Percentiles rank a stretch among this genome's conserved stretches.
Evolutionary conservation across 2,329 filamentous ascomycete species (phyloP).

Genomic region (Pezicula carpinea): DNA sequence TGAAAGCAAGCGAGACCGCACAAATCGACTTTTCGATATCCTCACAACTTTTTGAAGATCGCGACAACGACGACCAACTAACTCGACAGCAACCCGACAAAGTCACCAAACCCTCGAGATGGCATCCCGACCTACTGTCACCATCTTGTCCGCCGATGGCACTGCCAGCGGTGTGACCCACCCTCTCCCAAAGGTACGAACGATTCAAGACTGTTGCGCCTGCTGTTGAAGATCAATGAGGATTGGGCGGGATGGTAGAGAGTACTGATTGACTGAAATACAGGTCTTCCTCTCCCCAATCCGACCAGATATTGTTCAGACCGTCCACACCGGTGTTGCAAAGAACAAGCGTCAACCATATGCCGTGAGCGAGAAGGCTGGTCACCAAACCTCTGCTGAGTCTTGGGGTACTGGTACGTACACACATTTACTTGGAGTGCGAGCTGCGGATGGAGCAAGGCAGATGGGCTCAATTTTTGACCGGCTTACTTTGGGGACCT

Average conservation of each 20-base stretch:
- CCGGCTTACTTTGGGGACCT: neutral
- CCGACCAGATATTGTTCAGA: slow-evolving; percentile 96
- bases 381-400: slow-evolving; percentile 99
- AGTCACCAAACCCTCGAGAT: slow-evolving; percentile 43
- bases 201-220: slow-evolving; percentile 1
- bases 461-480: neutral
- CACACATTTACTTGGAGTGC: slow-evolving; percentile 19
- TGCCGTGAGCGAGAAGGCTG: slow-evolving; percentile 99
- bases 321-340: slow-evolving; percentile 95
- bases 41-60: neutral
- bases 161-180: slow-evolving; percentile 83
- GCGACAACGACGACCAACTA: slow-evolving; percentile 20
- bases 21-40: neutral
- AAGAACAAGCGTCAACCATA: slow-evolving; percentile 99
- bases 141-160: slow-evolving; percentile 95
- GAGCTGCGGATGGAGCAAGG: neutral
- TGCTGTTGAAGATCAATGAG: neutral
- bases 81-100: slow-evolving; percentile 17
- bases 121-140: slow-evolving; percentile 96
- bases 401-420: slow-evolving; percentile 98
- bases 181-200: slow-evolving; percentile 68
- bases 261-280: slow-evolving; percentile 12
- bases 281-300: slow-evolving; percentile 93
- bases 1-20: neutral
- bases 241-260: slow-evolving; percentile 2